These are phyloP conservation scores for Brassica cretica DNA, from an alignment of 345 rosid species.

Conservation along the genomic window DNA sequence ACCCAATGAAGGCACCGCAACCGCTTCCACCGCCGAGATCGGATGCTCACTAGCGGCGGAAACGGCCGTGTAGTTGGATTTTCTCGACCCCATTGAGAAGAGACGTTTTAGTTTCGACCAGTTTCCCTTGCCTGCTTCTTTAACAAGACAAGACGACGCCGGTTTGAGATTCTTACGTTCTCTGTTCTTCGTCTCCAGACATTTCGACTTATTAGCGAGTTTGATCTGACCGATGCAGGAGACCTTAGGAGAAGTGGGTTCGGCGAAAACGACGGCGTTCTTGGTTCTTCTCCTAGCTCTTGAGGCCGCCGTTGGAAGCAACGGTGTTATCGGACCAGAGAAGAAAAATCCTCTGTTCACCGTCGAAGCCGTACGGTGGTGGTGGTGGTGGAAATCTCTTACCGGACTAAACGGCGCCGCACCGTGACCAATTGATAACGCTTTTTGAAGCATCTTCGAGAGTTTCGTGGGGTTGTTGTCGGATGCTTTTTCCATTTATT, in stretches of 20 bases:
- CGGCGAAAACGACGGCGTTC: conserved; percentile 45
- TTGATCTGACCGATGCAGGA: conserved; percentile 95
- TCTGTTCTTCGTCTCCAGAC: conserved; percentile 27
- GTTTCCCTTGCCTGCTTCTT: conserved; percentile 24
- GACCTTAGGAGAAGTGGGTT: conserved; percentile 84
- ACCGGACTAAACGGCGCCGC: conserved; percentile 61
- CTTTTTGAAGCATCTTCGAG: conserved; percentile 58
- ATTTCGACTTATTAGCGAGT: conserved; percentile 24
- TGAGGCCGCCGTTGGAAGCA: conserved; percentile 59
- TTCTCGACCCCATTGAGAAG: conserved; percentile 37
- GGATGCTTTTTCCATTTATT: conserved; percentile 30
- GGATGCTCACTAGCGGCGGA: conserved; percentile 35
- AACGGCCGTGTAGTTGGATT: conserved; percentile 25
- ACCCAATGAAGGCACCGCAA: conserved; percentile 38
- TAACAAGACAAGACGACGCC: conserved; percentile 5
- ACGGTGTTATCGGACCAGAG: conserved; percentile 56
- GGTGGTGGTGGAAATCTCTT: conserved; percentile 40
- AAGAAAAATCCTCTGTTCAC: conserved; percentile 35
- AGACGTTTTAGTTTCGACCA: conserved; percentile 46
- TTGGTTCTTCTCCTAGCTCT: conserved; percentile 43
- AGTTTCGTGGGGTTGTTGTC: conserved; percentile 42
- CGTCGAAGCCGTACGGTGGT: conserved; percentile 11
- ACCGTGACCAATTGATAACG: conserved; percentile 44
- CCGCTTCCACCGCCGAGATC: neutral
- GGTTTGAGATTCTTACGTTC: conserved; percentile 7